phyloP scores from a whole-genome alignment of 805 yeast species.

The Zygotorulaspora florentina region DNA sequence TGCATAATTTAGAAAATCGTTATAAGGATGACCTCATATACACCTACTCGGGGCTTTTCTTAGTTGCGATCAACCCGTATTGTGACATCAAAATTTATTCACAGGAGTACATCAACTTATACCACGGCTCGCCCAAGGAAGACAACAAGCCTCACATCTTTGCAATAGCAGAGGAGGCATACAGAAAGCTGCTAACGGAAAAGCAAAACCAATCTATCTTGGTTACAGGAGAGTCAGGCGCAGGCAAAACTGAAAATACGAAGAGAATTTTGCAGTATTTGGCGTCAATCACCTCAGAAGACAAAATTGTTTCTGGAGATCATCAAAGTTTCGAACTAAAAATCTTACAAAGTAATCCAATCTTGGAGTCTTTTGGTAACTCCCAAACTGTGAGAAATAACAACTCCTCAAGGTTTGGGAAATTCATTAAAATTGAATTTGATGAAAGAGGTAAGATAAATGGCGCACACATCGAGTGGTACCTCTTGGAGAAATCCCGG shows the following conservation, averaged over 20 bases:
- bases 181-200: slow-evolving; percentile 63
- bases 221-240: slow-evolving; percentile 99
- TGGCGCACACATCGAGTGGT: slow-evolving; percentile 95
- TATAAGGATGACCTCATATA: slow-evolving; percentile 76
- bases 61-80: slow-evolving; percentile 95
- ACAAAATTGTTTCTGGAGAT: slow-evolving; percentile 16
- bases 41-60: slow-evolving; percentile 90
- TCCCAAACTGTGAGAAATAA: slow-evolving; percentile 92
- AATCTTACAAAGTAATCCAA: slow-evolving; percentile 91
- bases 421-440: slow-evolving; percentile 85
- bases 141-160: slow-evolving; percentile 80
- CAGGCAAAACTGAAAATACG: slow-evolving; percentile 97
- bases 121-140: slow-evolving; percentile 45
- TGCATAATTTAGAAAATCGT: slow-evolving; percentile 73
- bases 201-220: slow-evolving; percentile 80
- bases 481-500: slow-evolving; percentile 87
- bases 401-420: slow-evolving; percentile 95
- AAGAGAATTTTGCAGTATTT: slow-evolving; percentile 90
- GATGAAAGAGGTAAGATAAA: slow-evolving; percentile 56
- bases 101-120: slow-evolving; percentile 50
- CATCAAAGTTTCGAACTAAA: slow-evolving; percentile 65
- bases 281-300: slow-evolving; percentile 61
- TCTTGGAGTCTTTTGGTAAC: slow-evolving; percentile 93
- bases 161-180: slow-evolving; percentile 85
- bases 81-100: slow-evolving; percentile 67